phyloP scores from a whole-genome alignment of 2,329 filamentous ascomycete genomes.

The Neofusicoccum sp. region DNA sequence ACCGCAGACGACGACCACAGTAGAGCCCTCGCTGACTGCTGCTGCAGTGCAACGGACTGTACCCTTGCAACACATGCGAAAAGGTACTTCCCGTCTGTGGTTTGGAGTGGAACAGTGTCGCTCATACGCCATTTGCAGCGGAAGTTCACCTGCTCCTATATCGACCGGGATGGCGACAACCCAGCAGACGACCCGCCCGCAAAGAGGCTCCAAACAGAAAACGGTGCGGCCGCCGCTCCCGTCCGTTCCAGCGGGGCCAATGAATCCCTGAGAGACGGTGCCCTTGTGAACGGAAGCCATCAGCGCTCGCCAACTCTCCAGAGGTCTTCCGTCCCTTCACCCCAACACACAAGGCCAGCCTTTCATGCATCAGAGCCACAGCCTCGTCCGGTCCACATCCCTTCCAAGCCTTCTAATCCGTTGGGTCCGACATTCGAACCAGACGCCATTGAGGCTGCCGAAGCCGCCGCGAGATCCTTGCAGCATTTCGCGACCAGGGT shows the following conservation, averaged over 20 bases:
- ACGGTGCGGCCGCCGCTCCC: background rate
- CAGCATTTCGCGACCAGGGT: slow-evolving; percentile 29
- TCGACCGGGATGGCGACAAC: slow-evolving; percentile 38
- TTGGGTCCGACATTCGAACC: slow-evolving; percentile 27
- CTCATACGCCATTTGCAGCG: slow-evolving; percentile 29
- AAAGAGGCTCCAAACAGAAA: slow-evolving; percentile 35
- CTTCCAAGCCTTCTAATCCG: background rate
- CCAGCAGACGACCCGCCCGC: slow-evolving; percentile 43
- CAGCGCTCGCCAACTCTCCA: slow-evolving; percentile 1
- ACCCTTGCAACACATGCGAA: slow-evolving; percentile 61
- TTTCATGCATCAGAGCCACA: background rate
- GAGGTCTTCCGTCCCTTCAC: background rate
- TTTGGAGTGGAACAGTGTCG: background rate
- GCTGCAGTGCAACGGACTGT: slow-evolving; percentile 60
- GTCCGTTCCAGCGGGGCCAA: background rate
- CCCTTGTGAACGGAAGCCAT: background rate
- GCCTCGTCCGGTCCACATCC: background rate
- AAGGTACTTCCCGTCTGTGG: slow-evolving; percentile 49
- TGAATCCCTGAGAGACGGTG: background rate
- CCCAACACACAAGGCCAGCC: background rate
- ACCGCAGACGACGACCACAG: background rate
- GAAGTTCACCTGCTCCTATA: slow-evolving; percentile 43
- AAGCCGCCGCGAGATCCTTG: slow-evolving; percentile 30
- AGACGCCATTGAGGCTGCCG: slow-evolving; percentile 23
- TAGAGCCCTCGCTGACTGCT: slow-evolving; percentile 8